Evolutionary conservation across 2,329 filamentous ascomycete genomes (phyloP), one percentile per base, ranked within the genome.

Genomic region (Ascochyta lentis): DNA sequence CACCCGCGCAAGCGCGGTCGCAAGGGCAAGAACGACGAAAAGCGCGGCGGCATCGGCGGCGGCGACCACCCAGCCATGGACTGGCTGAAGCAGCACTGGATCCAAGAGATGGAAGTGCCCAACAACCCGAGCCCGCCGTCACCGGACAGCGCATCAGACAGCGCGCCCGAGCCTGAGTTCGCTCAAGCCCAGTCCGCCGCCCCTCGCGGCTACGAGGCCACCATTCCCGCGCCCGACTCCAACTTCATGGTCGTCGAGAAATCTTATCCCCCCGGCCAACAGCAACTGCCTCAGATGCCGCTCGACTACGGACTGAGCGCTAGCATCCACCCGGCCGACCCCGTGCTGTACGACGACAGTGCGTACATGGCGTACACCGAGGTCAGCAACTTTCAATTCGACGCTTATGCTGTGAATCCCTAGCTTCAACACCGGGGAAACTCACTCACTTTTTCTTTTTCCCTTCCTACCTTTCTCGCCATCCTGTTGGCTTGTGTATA

Each of bases 51-150:
- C 23, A 86, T 86, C 63, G 84, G 84, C 9, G 85, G 85, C 35
- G 84, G 85, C n/a, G 84, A 86, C 58, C 76, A 82, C 59, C 85
- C 85, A 4, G 77, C 83, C 1, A 87, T 88, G 80, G 84, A 86
- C 31, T 78, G 80, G 45, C 75, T 87, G 57, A 86, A 85, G 69
- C 77, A 81, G 49, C 64, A 77, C 53, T 88, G 84, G 84, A 84
- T 88, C 76, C 76, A 79, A 58, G 83, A 87, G 73, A 78, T 82
- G 44, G 80, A 84, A 51, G 83, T 84, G 19, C 59, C 59, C 31
- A 69, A 72, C 55, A 64, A 61, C 43, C 41, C 53, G 8, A 42
- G 16, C 0, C 50, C 56, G 5, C 54, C 58, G 4, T 70, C 68
- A 12, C 65, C 67, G 10, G 61, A 61, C 8, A 68, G 65, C 56